Evolutionary conservation across 169 alveolate species (phyloP), one percentile per base, ranked within the genome.

Genomic region (Plasmodium adleri): DNA sequence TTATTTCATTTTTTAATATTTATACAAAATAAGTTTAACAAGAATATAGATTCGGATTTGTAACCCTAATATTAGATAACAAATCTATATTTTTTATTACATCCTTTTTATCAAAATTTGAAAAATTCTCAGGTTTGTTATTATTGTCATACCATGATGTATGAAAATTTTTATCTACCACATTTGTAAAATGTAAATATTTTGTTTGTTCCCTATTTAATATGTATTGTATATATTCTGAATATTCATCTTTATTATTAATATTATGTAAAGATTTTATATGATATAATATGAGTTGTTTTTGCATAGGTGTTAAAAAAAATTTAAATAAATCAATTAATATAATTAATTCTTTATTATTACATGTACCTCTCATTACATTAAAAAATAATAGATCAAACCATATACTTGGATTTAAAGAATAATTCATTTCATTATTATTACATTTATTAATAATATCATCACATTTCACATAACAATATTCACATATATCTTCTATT

Each of bases 261-360:
- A 72, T 49, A 28, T 50, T 60, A 58, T 54, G 58, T 56, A 86
- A 26, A 5, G 87, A 86, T 54, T 71, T 72, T 43, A 71, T 74
- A 49, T 20, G 92, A 72, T 50, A 86, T 60, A 86, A 67, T 71
- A 86, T 45, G 26, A 86, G 56, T 67, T 86, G 88, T 49, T 86
- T 86, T 62, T 86, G 92, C 52, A 72, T 9, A 45, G 92, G 92
- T 8, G 92, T 86, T 49, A 86, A 50, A 64, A 86, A 86, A 15
- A 45, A 26, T 62, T 28, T 86, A 62, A 71, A 39, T 72, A 86
- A 59, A 54, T 86, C 92, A 6, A 86, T 86, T 54, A 86, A 62
- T 43, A 86, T 22, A 64, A 86, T 20, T 54, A 86, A 52, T 49
- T 86, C 76, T 39, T 43, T 47, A 49, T 86, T 39, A 60, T 64